These are phyloP conservation scores for Blastomyces parvus DNA, from an alignment of 2,329 filamentous ascomycete genomes.

Conservation along the genomic window DNA sequence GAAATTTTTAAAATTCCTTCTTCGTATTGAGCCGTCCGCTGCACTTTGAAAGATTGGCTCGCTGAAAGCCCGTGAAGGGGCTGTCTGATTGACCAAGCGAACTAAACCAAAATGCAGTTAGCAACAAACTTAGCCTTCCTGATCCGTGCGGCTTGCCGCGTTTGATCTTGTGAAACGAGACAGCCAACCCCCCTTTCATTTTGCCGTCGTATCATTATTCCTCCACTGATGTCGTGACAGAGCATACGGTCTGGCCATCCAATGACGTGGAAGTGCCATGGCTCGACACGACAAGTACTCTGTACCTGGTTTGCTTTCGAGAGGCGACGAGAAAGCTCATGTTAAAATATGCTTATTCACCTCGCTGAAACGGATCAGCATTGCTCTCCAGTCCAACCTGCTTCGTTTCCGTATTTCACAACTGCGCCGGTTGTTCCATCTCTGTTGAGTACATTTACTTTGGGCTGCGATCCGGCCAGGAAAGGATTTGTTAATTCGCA, in stretches of 20 bases:
- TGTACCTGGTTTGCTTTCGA: background rate
- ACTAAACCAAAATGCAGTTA: background rate
- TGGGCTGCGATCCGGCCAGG: background rate
- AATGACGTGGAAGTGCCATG: background rate
- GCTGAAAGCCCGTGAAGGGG: background rate
- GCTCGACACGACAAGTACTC: background rate
- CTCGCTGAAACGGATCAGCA: background rate
- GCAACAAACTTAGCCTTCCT: background rate
- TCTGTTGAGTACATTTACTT: background rate
- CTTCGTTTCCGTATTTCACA: background rate
- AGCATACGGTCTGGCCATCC: background rate
- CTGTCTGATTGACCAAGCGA: background rate
- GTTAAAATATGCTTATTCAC: background rate
- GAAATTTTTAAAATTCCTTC: background rate
- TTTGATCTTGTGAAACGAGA: background rate
- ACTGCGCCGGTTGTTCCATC: background rate
- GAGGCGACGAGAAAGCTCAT: background rate
- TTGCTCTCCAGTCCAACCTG: background rate
- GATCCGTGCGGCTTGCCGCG: background rate
- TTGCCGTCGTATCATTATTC: background rate
- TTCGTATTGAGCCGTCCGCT: background rate
- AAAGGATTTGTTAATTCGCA: background rate
- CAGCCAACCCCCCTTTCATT: background rate
- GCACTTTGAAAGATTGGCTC: background rate
- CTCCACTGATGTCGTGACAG: background rate